Conservation (phyloP, 148 eudicot species). For the Rhododendron ferrugineum region DNA sequence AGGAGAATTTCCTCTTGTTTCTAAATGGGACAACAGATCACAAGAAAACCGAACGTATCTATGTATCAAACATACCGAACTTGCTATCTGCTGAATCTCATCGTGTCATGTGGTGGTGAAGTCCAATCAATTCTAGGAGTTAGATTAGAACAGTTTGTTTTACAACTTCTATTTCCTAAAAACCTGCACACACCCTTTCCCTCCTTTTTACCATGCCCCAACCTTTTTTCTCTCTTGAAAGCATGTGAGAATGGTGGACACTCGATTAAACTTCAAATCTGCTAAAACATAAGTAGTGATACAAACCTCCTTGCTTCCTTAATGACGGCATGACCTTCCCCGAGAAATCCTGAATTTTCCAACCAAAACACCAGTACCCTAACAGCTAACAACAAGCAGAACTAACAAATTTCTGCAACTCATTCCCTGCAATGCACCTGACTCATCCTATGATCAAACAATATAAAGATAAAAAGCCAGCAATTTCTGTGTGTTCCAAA, state of each 20-base stretch:
- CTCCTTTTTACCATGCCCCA: background rate
- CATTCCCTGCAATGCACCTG: background rate
- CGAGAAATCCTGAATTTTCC: background rate
- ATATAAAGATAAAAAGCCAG: background rate
- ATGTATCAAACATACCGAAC: background rate
- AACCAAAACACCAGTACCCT: background rate
- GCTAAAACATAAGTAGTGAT: background rate
- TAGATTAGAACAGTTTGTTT: background rate
- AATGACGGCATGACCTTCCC: background rate
- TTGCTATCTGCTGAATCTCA: background rate
- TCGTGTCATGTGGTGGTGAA: background rate
- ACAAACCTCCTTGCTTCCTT: background rate
- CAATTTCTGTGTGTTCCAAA: background rate
- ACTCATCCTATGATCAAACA: background rate
- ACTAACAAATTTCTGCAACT: background rate
- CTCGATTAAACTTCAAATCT: background rate
- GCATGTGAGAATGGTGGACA: background rate
- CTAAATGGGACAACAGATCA: background rate
- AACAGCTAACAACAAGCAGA: background rate
- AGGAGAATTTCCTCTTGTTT: background rate
- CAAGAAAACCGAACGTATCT: background rate
- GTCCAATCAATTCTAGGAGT: background rate
- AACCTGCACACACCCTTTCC: background rate
- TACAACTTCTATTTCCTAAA: too few relatives aligned
- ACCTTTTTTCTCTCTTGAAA: background rate